Base-by-base conservation (phyloP, 2,329 filamentous ascomycete species). In the Fusarium sp. region DNA sequence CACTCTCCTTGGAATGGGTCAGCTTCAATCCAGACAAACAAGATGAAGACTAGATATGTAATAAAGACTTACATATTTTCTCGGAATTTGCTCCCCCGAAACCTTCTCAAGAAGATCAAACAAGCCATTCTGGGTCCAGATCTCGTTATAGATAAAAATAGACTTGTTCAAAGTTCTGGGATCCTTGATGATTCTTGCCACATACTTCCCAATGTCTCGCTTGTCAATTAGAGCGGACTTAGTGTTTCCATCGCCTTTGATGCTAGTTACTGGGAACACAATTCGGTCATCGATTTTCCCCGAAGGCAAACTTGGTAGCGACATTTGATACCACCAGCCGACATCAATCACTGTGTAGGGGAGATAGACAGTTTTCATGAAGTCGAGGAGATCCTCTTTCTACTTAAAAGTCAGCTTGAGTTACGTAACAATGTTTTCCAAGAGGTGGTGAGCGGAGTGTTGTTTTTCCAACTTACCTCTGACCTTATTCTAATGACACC, bases 121-220 rank as follows among this genome's bases (percentile, higher is more conserved):
- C 5, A 86, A 78, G 50, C 86, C 63, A 47, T 83, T 84, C 70
- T 82, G 78, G 0, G 79, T 80, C 44, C 76, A 68, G 1, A 83
- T 71, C 32, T 85, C 81, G 61, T 78, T 80, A 67, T 84, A 85
- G 6, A 78, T 78, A 51, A 85, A 79, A 3, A 88, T 82, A 62
- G 75, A 78, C 66, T 81, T 80, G 74, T 88, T 88, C 41, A 88
- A 55, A 2, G 86, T 88, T 23, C 40, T 43, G 19, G 8, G 40
- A 10, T 23, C 86, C 3, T 73, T 68, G 39, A 88, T 81, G 62
- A 88, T 84, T 27, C 75, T 73, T 1, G 83, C 85, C 6, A 84
- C 80, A 64, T 43, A 43, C 14, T 22, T 17, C 14, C 40, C 40
- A 27, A 45, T 25, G n/a, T 45, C 41, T 22, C 41, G 20, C 11